These are phyloP conservation scores for Sporothrix inflata DNA, from an alignment of 2,329 filamentous ascomycete species.

Conservation along the genomic window DNA sequence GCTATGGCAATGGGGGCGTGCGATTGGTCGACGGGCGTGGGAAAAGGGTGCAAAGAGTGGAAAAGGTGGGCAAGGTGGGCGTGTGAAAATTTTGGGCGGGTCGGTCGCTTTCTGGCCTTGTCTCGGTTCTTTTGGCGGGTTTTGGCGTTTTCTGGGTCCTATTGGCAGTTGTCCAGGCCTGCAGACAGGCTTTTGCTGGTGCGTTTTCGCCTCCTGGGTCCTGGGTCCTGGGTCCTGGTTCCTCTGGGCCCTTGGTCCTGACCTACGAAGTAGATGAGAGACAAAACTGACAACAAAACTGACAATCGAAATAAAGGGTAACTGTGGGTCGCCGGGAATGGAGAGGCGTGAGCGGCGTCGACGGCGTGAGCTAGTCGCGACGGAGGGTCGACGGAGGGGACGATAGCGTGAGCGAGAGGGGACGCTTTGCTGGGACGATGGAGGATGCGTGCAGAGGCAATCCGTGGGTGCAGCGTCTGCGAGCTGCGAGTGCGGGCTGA, in stretches of 20 bases:
- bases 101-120: constrained; percentile 9
- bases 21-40: constrained; percentile 26
- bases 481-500: constrained; percentile 23
- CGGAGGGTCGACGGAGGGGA: constrained; percentile 27
- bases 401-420: constrained; percentile 23
- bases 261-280: too few species aligned
- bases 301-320: constrained; percentile 32
- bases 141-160: constrained; percentile 1
- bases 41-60: constrained; percentile 8
- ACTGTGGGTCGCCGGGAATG: constrained; percentile 35
- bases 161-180: constrained; percentile 15
- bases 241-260: too few species aligned
- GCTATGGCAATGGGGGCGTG: constrained; percentile 8
- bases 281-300: constrained; percentile 22
- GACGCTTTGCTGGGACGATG: neutral
- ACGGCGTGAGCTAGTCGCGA: constrained; percentile 26
- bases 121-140: constrained; percentile 10
- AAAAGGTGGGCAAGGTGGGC: constrained; percentile 22
- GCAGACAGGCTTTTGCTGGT: neutral
- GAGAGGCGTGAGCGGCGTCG: constrained; percentile 25
- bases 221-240: too few species aligned
- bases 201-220: constrained; percentile 10
- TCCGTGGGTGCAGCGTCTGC: neutral
- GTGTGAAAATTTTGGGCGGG: constrained; percentile 26
- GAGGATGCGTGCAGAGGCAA: constrained; percentile 20